Evolutionary conservation across 345 rosid species (phyloP), one percentile per base, ranked within the genome.

Genomic region (Euphorbia peplus): DNA sequence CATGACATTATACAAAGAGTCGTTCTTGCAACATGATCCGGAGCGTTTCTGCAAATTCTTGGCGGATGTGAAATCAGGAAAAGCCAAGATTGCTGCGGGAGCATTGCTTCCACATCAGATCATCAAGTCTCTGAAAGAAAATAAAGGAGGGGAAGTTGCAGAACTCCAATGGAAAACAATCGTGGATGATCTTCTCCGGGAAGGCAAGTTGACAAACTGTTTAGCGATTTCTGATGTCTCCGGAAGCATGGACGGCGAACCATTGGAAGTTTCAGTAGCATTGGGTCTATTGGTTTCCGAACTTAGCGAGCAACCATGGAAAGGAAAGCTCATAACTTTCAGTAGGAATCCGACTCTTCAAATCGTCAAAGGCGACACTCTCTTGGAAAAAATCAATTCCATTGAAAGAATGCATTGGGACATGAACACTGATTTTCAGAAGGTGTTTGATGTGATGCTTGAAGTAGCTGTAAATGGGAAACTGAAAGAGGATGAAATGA

Each of bases 51-150:
- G 50, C n/a, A 54, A 73, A n/a, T 85, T 80, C 39, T 67, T 90
- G 1, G 67, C 71, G 16, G 81, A 83, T 26, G 89, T 81, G 13
- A 76, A 39, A 53, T 1, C 78, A 0, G 92, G 6, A 32, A 32
- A 32, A 32, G n/a, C n/a, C n/a, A n/a, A n/a, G n/a, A n/a, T 88
- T 7, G 83, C 93, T 0, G 85, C 92, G 0, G 89, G 93, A 0
- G 90, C 90, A 0, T 21, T 88, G 77, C 80, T 90, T 0, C 89
- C 92, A 13, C 90, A 86, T 63, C 85, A 86, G 80, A 85, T 88
- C 1, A 81, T 90, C 24, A 44, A 48, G 0, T 69, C 83, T 0
- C 63, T 82, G 67, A 0, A 67, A 1, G 91, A 78, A 8, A 75
- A 21, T 0, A 83, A 80, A 14, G 83, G 78, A 5, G 89, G 87